Evolutionary conservation across 352 stramenopile genomes (phyloP), one percentile per base, ranked within the genome.

Genomic region (Thraustotheca clavata): DNA sequence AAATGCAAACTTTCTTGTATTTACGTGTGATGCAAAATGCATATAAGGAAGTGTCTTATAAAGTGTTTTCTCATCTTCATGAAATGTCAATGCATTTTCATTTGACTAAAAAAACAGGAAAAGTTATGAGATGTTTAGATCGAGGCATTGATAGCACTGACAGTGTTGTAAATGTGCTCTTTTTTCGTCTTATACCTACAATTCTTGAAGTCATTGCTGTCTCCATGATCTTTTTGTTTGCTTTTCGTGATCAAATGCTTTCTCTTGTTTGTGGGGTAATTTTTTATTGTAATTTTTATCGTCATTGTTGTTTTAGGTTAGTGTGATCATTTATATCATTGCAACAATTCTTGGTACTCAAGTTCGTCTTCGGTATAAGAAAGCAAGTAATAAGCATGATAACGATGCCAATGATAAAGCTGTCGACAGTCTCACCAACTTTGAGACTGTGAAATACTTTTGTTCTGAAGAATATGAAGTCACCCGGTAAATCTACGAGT

Each of bases 371-470:
- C 80, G 33, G 62, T 98, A 98, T 71, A 93, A 97, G 55, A 97
- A 97, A 47, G 72, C 89, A 61, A 95, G 86, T 1, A 96, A 96
- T 63, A 76, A 94, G 39, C 85, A 98, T 71, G 95, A 98, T 70
- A 99, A 99, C 76, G 85, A 98, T 57, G 96, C 86, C 41, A 95
- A 97, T 67, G 95, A 98, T 63, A 96, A 94, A 49, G 82, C 89
- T 1, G 97, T 96, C 1, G 96, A 99, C 70, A 96, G 80, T n/a
- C 75, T 98, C n/a, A 84, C 97, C 16, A 98, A 98, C 66, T 98
- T 98, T 68, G 95, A 99, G 73, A 98, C 91, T 0, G 94, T 99
- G 62, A 98, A 99, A 71, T 97, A 97, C 66, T 98, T 98, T 62
- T 96, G 89, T 34, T 94, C 86, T 1, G 95, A 98, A 72, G 76